Conservation (phyloP, 2,329 filamentous ascomycete genomes). For the Aspergillus arachidicola region DNA sequence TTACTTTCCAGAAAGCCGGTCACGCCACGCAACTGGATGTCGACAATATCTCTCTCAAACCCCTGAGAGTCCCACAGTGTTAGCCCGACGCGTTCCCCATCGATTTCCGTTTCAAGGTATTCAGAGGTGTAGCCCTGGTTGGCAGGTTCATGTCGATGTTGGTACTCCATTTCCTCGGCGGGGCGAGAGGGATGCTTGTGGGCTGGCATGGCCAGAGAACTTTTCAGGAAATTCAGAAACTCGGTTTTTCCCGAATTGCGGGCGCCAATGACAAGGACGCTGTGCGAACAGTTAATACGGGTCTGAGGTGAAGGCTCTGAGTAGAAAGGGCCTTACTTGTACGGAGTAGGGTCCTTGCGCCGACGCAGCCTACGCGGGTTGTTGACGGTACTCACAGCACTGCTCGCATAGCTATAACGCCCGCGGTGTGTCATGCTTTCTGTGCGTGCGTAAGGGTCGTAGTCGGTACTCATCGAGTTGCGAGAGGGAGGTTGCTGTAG, state of each 20-base stretch:
- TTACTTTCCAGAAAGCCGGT: slow-evolving; percentile 93
- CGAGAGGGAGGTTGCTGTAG: slow-evolving; percentile 23
- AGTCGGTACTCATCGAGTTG: slow-evolving; percentile 43
- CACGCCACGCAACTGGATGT: slow-evolving; percentile 91
- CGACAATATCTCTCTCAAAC: slow-evolving; percentile 90
- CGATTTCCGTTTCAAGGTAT: slow-evolving; percentile 92
- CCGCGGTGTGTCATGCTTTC: slow-evolving; percentile 97
- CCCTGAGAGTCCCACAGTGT: slow-evolving; percentile 97
- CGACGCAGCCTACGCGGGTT: slow-evolving; percentile 88
- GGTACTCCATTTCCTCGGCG: slow-evolving; percentile 60
- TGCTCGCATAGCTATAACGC: slow-evolving; percentile 94
- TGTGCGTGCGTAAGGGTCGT: slow-evolving; percentile 77
- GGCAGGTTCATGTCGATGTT: slow-evolving; percentile 56
- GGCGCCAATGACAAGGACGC: slow-evolving; percentile 86
- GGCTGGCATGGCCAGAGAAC: slow-evolving; percentile 77
- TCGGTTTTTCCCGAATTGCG: slow-evolving; percentile 91
- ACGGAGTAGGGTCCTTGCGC: slow-evolving; percentile 95
- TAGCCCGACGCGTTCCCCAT: slow-evolving; percentile 85
- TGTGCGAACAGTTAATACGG: slow-evolving; percentile 42
- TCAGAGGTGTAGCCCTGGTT: slow-evolving; percentile 76
- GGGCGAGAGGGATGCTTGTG: slow-evolving; percentile 67
- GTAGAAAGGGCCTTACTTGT: slow-evolving; percentile 75
- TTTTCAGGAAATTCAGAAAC: slow-evolving; percentile 93
- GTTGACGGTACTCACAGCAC: slow-evolving; percentile 86
- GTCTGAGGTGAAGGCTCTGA: neutral